A percentile compares a stretch with the other conserved stretches of the same genome.
Evolutionary conservation across 2,329 filamentous ascomycete genomes (phyloP).

Genomic region (Phialophora expanda): DNA sequence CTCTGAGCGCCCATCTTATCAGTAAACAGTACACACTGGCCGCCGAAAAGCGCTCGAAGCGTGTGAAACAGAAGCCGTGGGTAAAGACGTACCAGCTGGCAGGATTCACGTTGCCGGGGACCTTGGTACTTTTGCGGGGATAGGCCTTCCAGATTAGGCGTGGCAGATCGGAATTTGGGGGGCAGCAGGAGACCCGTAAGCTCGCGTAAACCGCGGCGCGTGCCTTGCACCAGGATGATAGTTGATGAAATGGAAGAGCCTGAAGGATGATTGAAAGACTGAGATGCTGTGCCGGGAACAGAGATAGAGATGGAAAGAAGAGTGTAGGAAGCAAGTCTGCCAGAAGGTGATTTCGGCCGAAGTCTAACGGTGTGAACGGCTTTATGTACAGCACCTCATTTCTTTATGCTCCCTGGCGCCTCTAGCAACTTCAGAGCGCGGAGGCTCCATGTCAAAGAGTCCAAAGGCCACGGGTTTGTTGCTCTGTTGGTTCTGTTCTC

Average conservation of each 20-base stretch:
- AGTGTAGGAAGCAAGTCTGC: neutral
- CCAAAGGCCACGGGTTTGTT: neutral
- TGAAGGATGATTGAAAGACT: neutral
- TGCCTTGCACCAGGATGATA: slow-evolving; percentile 2
- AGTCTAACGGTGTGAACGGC: neutral
- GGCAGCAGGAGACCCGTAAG: slow-evolving; percentile 7
- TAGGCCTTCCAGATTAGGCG: slow-evolving; percentile 1
- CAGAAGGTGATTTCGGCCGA: neutral
- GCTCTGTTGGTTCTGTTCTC: slow-evolving; percentile 3
- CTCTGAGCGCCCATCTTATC: slow-evolving; percentile 20
- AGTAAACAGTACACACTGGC: neutral
- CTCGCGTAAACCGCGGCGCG: slow-evolving; percentile 8
- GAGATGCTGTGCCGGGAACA: neutral
- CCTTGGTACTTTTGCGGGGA: slow-evolving; percentile 7
- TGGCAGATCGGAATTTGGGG: neutral
- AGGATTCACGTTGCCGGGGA: neutral
- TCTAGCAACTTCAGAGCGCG: neutral
- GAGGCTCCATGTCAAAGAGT: neutral
- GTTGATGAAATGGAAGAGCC: slow-evolving; percentile 1
- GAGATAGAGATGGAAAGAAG: neutral
- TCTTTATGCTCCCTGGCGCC: neutral
- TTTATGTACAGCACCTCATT: neutral
- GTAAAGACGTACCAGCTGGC: neutral
- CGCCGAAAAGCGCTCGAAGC: neutral
- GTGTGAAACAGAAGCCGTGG: neutral